Evolutionary conservation across 805 yeast species (phyloP), one percentile per base, ranked within the genome.

Genomic region (Kuraishia borneana): DNA sequence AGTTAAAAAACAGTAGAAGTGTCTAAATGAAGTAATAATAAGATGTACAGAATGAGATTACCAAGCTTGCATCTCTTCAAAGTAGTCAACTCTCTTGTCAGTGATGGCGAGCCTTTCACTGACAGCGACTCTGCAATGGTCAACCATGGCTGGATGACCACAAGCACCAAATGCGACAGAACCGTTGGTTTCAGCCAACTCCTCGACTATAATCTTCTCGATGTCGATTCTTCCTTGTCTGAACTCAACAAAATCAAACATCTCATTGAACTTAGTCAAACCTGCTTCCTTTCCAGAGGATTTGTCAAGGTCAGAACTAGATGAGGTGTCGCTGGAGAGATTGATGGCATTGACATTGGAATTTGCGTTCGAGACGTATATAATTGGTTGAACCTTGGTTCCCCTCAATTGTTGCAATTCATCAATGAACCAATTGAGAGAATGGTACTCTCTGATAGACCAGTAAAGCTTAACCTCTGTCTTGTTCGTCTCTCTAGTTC

Each of bases 381-480:
- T 48, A 6, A 54, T 38, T 5, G 61, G 45, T 32, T 61, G 50
- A 12, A 63, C 51, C 6, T 34, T 40, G 16, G 58, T 44, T 30
- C 42, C 40, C 30, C 52, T 51, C 21, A 67, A 54, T 19, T 53
- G 46, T 20, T 40, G 40, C 40, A 40, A 57, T 40, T 73, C 78
- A 9, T 62, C 63, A 22, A 52, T 48, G 37, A 70, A 69, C 74
- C 76, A 69, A 30, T 56, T 48, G 17, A 82, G 47, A 6, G 76
- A 65, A 27, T 56, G 55, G 38, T 62, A 58, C 25, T 74, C 71
- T 36, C 77, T 61, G 7, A 81, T 61, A 6, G 69, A 64, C 94
- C 95, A 84, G 25, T 69, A 54, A 35, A 83, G 61, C 37, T 69
- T 66, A 21, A 64, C 52, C 27, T 51, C 48, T 18, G 54, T 60